Evolutionary conservation across 495 filamentous ascomycete genomes (phyloP).

Genomic region (Aspergillus steynii): DNA sequence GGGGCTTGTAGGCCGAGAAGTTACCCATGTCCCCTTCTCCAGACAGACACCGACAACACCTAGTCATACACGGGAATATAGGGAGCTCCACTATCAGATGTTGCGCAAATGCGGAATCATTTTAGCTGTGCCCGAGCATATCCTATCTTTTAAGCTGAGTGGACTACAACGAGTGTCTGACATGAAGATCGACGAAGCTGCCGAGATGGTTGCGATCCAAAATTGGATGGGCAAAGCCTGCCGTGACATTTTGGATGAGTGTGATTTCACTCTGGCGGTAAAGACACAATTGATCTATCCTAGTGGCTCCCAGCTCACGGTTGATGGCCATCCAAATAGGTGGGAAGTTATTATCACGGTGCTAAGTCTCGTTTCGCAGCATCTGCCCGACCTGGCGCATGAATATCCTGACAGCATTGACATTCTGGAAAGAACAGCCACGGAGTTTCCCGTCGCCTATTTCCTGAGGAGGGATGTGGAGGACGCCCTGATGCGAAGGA

Average conservation of each 20-base stretch:
- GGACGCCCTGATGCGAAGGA: constrained; percentile 6
- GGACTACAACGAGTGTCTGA: constrained; percentile 52
- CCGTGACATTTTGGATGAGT: constrained; percentile 64
- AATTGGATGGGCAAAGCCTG: constrained; percentile 40
- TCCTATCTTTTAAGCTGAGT: constrained; percentile 68
- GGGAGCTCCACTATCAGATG: constrained; percentile 46
- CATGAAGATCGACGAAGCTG: constrained; percentile 12
- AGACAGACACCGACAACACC: constrained; percentile 37
- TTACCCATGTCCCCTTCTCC: constrained; percentile 66
- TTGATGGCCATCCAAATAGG: constrained; percentile 58
- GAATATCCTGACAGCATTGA: constrained; percentile 41
- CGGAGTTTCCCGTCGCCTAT: constrained; percentile 21
- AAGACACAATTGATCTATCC: constrained; percentile 69
- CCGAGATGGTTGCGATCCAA: constrained; percentile 29
- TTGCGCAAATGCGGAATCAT: constrained; percentile 51
- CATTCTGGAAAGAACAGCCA: constrained; percentile 20
- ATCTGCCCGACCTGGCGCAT: constrained; percentile 19
- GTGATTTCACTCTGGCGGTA: constrained; percentile 61
- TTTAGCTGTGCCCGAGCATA: constrained; percentile 65
- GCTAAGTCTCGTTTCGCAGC: constrained; percentile 41
- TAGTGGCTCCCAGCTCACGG: constrained; percentile 52
- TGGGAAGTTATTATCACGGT: constrained; percentile 60
- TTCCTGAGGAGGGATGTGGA: constrained; percentile 25
- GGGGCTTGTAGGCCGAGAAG: constrained; percentile 53
- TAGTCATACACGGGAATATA: constrained; percentile 12